phyloP scores from a whole-genome alignment of 495 filamentous ascomycete genomes.

The Penicillium maclennaniae region DNA sequence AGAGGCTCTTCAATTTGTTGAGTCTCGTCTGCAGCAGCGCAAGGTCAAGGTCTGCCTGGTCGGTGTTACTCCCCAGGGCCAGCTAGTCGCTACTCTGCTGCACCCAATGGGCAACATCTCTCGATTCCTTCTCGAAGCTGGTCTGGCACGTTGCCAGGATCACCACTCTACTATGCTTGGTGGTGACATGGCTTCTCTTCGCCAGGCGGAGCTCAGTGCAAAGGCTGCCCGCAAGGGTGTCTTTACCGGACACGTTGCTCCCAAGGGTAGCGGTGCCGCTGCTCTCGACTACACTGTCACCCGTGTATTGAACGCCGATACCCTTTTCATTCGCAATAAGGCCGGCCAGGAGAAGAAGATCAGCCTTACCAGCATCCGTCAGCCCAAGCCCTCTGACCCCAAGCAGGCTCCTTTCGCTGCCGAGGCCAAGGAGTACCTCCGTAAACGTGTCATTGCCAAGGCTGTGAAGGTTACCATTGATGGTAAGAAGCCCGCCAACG shows the following conservation, averaged over 20 bases:
- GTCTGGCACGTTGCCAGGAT: conserved; percentile 87
- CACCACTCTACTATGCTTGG: conserved; percentile 90
- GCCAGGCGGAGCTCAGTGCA: conserved; percentile 83
- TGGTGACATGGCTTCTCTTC: conserved; percentile 73
- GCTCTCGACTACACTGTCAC: conserved; percentile 77
- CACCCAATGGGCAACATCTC: conserved; percentile 92
- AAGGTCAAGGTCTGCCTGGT: conserved; percentile 75
- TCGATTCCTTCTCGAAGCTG: conserved; percentile 78
- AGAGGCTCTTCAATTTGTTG: conserved; percentile 81
- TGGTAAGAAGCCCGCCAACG: conserved; percentile 83
- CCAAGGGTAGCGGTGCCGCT: conserved; percentile 47
- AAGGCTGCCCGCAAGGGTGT: conserved; percentile 68
- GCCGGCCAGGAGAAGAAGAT: conserved; percentile 81
- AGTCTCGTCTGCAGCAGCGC: conserved; percentile 78
- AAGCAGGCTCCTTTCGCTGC: conserved; percentile 82
- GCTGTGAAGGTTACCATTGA: conserved; percentile 83
- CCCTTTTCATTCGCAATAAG: conserved; percentile 78
- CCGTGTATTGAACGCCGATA: conserved; percentile 85
- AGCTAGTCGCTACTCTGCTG: conserved; percentile 73
- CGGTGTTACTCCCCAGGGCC: conserved; percentile 80
- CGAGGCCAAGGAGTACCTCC: conserved; percentile 92
- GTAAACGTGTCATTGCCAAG: conserved; percentile 93
- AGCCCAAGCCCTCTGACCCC: conserved; percentile 77
- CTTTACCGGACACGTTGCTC: conserved; percentile 71
- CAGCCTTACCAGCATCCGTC: conserved; percentile 86